Conservation (phyloP, 177 flowering plant genomes). For the Vitis hybrid region DNA sequence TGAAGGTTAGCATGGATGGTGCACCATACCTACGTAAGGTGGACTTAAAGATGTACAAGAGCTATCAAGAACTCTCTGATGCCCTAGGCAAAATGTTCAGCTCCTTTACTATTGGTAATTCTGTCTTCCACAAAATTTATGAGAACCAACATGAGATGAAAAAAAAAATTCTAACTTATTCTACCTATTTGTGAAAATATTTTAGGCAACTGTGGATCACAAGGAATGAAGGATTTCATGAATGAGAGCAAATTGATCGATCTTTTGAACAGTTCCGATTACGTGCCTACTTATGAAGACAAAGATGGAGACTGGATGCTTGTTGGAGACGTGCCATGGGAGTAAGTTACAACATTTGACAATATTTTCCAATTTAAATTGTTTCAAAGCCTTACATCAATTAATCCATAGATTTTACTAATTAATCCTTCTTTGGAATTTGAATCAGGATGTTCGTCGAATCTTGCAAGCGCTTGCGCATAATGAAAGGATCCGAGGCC, state of each 20-base stretch:
- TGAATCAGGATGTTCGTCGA: conserved; percentile 46
- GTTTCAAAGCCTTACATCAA: background rate
- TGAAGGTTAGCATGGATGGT: conserved; percentile 58
- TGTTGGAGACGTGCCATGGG: conserved; percentile 44
- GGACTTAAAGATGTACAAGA: conserved; percentile 42
- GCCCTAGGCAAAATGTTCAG: conserved; percentile 50
- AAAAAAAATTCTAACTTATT: too few relatives aligned
- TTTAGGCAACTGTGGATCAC: conserved; percentile 37
- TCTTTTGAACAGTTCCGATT: conserved; percentile 37
- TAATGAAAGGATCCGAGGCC: conserved; percentile 56
- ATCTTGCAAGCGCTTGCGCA: conserved; percentile 50
- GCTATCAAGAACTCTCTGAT: conserved; percentile 43
- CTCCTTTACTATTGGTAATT: conserved; percentile 42
- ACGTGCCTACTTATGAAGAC: conserved; percentile 41
- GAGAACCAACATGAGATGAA: too few relatives aligned
- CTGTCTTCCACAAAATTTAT: background rate
- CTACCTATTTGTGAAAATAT: too few relatives aligned
- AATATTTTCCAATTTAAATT: background rate
- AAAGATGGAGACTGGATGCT: conserved; percentile 49
- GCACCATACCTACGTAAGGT: conserved; percentile 52
- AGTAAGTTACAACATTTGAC: conserved; percentile 18
- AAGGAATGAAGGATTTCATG: conserved; percentile 47
- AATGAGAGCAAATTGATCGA: conserved; percentile 52
- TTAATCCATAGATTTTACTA: too few relatives aligned
- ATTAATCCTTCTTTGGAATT: background rate